phyloP scores from a whole-genome alignment of 352 stramenopile genomes.

The Phytopythium mirpurense region DNA sequence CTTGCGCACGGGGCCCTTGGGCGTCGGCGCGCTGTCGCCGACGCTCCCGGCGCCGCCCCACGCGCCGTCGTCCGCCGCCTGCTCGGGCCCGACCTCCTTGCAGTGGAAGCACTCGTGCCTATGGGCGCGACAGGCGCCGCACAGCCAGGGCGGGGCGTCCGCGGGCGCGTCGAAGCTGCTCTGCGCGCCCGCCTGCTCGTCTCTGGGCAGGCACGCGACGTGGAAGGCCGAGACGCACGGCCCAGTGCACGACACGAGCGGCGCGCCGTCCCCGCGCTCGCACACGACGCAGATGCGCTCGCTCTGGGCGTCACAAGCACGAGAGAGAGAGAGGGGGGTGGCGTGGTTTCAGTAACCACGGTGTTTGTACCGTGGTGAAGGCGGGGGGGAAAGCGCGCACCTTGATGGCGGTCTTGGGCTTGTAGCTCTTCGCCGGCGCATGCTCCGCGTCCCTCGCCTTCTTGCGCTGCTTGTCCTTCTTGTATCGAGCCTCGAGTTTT shows the following conservation, averaged over 20 bases:
- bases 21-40: not conserved
- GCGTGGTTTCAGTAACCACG: too few species aligned
- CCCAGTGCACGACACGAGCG: conserved; percentile 47
- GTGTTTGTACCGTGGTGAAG: too few species aligned
- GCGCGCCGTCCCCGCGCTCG: conserved; percentile 44
- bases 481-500: not conserved
- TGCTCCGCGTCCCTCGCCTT: conserved; percentile 1
- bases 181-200: conserved; percentile 8
- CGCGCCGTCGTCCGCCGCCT: conserved; percentile 1
- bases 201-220: conserved; percentile 28
- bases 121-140: conserved; percentile 40
- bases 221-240: conserved; percentile 79
- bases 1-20: conserved; percentile 45
- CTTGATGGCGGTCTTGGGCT: conserved; percentile 3
- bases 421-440: not conserved
- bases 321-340: too few species aligned
- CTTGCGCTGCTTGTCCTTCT: conserved; percentile 4
- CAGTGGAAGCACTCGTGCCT: conserved; percentile 82
- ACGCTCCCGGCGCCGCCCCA: not conserved
- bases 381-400: not conserved
- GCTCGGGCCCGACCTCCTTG: conserved; percentile 41
- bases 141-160: conserved; percentile 33
- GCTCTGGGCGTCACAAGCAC: conserved; percentile 12
- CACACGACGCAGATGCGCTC: conserved; percentile 70
- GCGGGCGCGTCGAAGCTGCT: not conserved